Evolutionary conservation across 2,329 filamentous ascomycete species (phyloP), one percentile per base, ranked within the genome.

Genomic region (Plectosphaerella plurivora): DNA sequence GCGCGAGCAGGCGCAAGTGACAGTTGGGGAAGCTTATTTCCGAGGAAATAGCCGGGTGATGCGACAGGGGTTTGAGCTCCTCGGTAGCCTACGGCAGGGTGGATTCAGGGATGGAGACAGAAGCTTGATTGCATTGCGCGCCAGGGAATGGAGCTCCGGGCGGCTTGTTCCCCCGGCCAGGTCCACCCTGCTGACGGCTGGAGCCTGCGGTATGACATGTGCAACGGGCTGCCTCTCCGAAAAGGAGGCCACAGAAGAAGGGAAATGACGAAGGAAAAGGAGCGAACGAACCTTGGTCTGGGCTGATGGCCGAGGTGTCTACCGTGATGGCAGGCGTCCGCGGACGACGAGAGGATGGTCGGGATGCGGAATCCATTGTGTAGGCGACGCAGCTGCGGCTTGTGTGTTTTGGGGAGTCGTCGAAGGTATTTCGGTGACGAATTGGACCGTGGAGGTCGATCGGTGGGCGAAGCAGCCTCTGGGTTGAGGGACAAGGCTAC

Each of bases 311-410:
- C 20, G 55, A 57, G 10, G 55, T 57, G 33, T 57, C 55, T 25
- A 57, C 53, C 25, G 53, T 57, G 35, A 57, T 57, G n/a, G 55
- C 55, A 48, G 55, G 55, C 22, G 55, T 54, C 47, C 54, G 49
- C n/a, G 55, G 47, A 24, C 55, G 55, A 36, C 50, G 48, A 14
- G 36, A 37, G n/a, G 48, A 39, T 22, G 36, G 48, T 6, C 48
- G 39, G n/a, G 12, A 18, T 3, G 48, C n/a, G 5, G 39, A 25
- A 16, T 50, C 48, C 48, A 50, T 50, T 24, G 25, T 41, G 48
- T 37, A 18, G 42, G 14, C 12, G 22, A 18, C 6, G 37, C 11
- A 33, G 28, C 28, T 33, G 28, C 11, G 8, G 28, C 8, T 33
- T 12, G 28, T 33, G 28, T 33, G 11, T 33, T 5, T 33, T 33